Evolutionary conservation across 2,329 filamentous ascomycete species (phyloP), one percentile per base, ranked within the genome.

Genomic region (Pestalotiopsis fici): DNA sequence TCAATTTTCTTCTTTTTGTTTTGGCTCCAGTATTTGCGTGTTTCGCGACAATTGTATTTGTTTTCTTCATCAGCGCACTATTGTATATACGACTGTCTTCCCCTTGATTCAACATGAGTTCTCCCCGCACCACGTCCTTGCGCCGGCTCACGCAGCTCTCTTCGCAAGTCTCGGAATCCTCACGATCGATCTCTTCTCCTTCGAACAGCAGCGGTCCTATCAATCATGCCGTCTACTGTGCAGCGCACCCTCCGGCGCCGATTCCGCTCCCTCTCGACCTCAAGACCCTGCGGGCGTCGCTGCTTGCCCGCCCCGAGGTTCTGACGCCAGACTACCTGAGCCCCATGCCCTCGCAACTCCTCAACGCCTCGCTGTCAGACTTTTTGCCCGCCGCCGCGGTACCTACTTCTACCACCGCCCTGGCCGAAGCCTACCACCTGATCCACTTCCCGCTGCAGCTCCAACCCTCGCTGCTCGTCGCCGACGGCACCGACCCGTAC

Each of bases 381-480:
- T 83, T 88, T 65, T 74, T 92, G 12, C 83, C 69, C 28, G 68
- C 70, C 23, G 56, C 61, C 72, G 69, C 71, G 73, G 73, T 74
- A 62, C 69, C 74, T 47, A 21, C n/a, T 18, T 28, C 39, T 21
- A 62, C 50, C 25, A 37, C 35, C 9, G n/a, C 56, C 11, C 80
- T 91, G 6, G 89, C 91, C 0, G 84, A 87, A 35, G 92, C 91
- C 43, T 91, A 97, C 77, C 94, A 98, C 78, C 85, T 97, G 43
- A 89, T 95, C 71, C 97, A 97, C 82, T 98, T 97, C 81, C 93
- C 94, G 68, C 87, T 92, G 12, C 87, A 89, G 69, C 82, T 91
- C 21, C 83, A 87, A 0, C 82, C 88, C 15, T 87, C 86, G 7
- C 73, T 83, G 39, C 87, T 98, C 56, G 86, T 94, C 21, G 83